Percentiles rank a stretch among this genome's conserved stretches.
These are phyloP conservation scores for Mycena vulgaris DNA, from an alignment of 768 basidiomycete species.

Conservation along the genomic window DNA sequence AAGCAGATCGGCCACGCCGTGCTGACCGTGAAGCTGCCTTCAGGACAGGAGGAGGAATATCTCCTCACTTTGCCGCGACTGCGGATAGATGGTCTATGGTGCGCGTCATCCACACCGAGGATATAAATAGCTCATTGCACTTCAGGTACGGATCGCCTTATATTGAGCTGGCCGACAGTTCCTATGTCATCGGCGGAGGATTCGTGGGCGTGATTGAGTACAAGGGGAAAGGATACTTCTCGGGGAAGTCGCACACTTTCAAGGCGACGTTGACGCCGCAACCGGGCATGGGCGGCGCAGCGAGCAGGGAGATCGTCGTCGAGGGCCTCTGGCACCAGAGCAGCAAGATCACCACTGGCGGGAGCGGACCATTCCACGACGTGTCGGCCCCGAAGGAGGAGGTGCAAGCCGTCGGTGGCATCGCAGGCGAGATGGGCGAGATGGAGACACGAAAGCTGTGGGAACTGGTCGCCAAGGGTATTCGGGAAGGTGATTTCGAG, in stretches of 20 bases:
- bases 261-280: conserved; percentile 82
- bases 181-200: conserved; percentile 74
- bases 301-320: conserved; percentile 63
- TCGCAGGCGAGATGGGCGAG: conserved; percentile 74
- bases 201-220: conserved; percentile 81
- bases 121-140: not conserved
- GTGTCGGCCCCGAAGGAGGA: conserved; percentile 83
- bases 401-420: conserved; percentile 73
- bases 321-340: conserved; percentile 89
- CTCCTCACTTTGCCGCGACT: conserved; percentile 94
- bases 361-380: conserved; percentile 79
- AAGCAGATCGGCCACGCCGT: conserved; percentile 97
- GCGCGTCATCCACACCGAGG: conserved; percentile 35
- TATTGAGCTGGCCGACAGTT: conserved; percentile 79
- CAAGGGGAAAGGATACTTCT: conserved; percentile 97
- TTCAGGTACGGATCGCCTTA: conserved; percentile 83
- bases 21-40: conserved; percentile 75
- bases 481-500: conserved; percentile 93
- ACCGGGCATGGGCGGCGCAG: conserved; percentile 52
- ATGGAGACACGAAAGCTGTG: conserved; percentile 93
- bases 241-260: conserved; percentile 93
- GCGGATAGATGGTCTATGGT: conserved; percentile 94
- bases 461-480: conserved; percentile 91
- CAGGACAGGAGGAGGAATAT: conserved; percentile 69
- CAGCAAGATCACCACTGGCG: conserved; percentile 64